A percentile compares a stretch with the other conserved stretches of the same genome.
Conservation (phyloP, 1,284 basidiomycete species). For the Bondarzewia mesenterica region DNA sequence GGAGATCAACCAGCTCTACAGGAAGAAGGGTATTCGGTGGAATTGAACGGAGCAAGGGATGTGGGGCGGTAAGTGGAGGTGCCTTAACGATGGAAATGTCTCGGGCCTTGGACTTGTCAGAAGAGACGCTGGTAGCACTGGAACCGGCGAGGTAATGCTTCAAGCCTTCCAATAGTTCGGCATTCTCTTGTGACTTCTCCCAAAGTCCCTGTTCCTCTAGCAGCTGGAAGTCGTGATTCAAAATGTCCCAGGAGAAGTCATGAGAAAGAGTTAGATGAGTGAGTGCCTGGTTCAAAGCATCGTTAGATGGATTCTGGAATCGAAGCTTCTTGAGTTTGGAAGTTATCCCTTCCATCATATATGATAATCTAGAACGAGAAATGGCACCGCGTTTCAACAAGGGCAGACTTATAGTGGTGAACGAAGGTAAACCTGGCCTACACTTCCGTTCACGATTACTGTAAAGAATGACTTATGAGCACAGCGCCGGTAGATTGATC, state of each 20-base stretch:
- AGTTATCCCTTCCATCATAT: not conserved
- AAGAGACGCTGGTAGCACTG: too few relatives aligned
- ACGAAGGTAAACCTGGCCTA: too few relatives aligned
- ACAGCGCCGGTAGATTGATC: too few relatives aligned
- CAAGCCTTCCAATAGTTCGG: not conserved
- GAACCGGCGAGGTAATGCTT: not conserved
- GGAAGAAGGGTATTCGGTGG: conserved; percentile 31
- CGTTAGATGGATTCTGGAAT: too few relatives aligned
- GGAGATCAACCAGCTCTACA: conserved; percentile 39
- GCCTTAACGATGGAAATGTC: conserved; percentile 15
- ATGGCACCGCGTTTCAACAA: too few relatives aligned
- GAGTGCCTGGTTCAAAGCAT: conserved; percentile 4
- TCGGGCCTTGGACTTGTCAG: not conserved
- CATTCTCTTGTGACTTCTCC: not conserved
- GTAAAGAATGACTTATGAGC: too few relatives aligned
- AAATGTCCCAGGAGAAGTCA: not conserved
- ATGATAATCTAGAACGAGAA: too few relatives aligned
- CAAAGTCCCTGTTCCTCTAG: not conserved
- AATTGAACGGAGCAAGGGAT: conserved; percentile 23
- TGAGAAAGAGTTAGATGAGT: not conserved
- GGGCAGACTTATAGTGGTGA: too few relatives aligned
- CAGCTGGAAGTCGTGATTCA: not conserved
- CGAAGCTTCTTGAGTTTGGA: not conserved
- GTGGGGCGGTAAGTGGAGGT: conserved; percentile 18
- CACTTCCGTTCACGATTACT: too few relatives aligned